Evolutionary conservation across 495 filamentous ascomycete species (phyloP).

Genomic region (Cenococcum geophilum): DNA sequence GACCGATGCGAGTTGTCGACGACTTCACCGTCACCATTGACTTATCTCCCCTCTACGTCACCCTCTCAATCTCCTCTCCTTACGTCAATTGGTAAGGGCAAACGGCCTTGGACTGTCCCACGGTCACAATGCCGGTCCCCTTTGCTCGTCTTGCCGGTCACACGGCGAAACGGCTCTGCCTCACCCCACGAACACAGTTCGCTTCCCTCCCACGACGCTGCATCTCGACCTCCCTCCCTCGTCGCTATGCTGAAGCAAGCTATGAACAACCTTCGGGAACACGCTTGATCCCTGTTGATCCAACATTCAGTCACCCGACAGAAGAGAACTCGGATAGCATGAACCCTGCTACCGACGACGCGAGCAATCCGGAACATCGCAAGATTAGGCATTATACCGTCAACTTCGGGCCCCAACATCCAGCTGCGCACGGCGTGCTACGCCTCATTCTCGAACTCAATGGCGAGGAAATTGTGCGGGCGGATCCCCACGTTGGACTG

Average conservation of each 20-base stretch:
- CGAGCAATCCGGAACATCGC: constrained; percentile 54
- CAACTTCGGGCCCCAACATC: constrained; percentile 99
- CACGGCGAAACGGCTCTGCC: constrained; percentile 59
- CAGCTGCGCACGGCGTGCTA: constrained; percentile 96
- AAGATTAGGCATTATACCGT: constrained; percentile 99
- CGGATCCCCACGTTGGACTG: constrained; percentile 94
- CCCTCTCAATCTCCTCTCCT: constrained; percentile 16
- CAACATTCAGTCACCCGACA: constrained; percentile 47
- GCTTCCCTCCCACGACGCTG: constrained; percentile 40
- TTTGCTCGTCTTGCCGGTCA: constrained; percentile 59
- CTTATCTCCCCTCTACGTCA: constrained; percentile 21
- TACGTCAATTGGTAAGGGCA: constrained; percentile 18
- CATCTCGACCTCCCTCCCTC: constrained; percentile 62
- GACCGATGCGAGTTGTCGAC: background rate
- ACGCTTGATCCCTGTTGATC: constrained; percentile 53
- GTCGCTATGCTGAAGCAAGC: constrained; percentile 55
- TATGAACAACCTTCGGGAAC: constrained; percentile 46
- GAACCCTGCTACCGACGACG: constrained; percentile 45
- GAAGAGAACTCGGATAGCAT: constrained; percentile 34
- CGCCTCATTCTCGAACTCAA: constrained; percentile 95
- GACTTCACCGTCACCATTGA: constrained; percentile 16
- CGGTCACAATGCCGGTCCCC: constrained; percentile 56
- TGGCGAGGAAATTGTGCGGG: constrained; percentile 94
- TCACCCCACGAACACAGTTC: constrained; percentile 37
- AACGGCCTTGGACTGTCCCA: constrained; percentile 12